A percentile compares a stretch with the other conserved stretches of the same genome.
phyloP scores from a whole-genome alignment of 176 grass and related monocot species.

The Rhynchospora tenuis region DNA sequence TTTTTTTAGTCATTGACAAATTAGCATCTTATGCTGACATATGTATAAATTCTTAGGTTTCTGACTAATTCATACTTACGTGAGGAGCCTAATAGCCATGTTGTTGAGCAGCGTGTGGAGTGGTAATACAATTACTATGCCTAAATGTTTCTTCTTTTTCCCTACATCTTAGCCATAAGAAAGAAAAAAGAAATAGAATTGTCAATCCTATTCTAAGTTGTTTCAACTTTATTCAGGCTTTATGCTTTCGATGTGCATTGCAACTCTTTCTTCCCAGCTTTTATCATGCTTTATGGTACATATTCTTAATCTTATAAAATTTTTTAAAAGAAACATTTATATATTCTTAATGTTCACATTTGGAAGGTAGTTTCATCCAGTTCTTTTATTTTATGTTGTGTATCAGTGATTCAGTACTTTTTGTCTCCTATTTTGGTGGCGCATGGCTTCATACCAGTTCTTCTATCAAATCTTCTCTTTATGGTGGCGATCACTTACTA shows the following conservation, averaged over 20 bases:
- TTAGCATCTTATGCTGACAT: slow-evolving; percentile 6
- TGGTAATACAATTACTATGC: slow-evolving; percentile 49
- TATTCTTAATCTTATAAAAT: background rate
- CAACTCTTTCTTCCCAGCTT: slow-evolving; percentile 97
- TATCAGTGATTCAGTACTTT: slow-evolving; percentile 88
- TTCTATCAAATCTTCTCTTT: slow-evolving; percentile 84
- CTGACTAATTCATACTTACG: slow-evolving; percentile 88
- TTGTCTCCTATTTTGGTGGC: slow-evolving; percentile 81
- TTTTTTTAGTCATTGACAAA: background rate
- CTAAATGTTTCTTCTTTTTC: background rate
- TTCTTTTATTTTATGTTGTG: slow-evolving; percentile 1
- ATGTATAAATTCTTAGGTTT: slow-evolving; percentile 44
- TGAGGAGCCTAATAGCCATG: slow-evolving; percentile 94
- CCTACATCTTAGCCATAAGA: background rate
- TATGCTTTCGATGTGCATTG: slow-evolving; percentile 99
- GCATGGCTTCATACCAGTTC: slow-evolving; percentile 80
- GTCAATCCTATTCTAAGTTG: background rate
- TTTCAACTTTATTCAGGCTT: slow-evolving; percentile 43
- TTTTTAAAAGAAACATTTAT: slow-evolving; percentile 5
- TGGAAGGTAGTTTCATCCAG: background rate
- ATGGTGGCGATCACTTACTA: slow-evolving; percentile 91
- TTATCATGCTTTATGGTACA: slow-evolving; percentile 89
- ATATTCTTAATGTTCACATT: background rate
- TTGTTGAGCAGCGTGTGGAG: slow-evolving; percentile 91
- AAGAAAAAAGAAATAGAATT: too few species aligned